Evolutionary conservation across 495 filamentous ascomycete species (phyloP), one percentile per base, ranked within the genome.

Genomic region (Penicillium samsonianum): DNA sequence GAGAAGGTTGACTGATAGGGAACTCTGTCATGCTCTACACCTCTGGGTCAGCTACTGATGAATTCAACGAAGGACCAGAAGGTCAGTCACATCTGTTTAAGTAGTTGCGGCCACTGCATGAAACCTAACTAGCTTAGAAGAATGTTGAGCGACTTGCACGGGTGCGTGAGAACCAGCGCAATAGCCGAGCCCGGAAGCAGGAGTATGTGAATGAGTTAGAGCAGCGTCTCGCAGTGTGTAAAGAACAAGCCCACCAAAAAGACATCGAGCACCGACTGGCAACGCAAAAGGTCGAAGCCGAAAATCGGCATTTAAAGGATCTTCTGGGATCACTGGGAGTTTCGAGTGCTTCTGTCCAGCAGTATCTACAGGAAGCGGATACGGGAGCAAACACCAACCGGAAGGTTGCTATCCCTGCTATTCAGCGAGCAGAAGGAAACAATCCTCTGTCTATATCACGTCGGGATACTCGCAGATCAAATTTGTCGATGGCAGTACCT

Each of bases 101-200:
- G n/a, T 26, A 19, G 16, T n/a, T 25, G 12, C 28, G 20, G 3
- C 14, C 12, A 26, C 17, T n/a, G 9, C 43, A 23, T 31, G 30
- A 35, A 47, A 22, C 45, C 60, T 69, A 51, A 70, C 61, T 51
- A 3, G n/a, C 6, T n/a, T 28, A 9, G 14, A 42, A 77, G 72
- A 61, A 71, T 50, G 28, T 60, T 22, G 69, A 74, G n/a, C 69
- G 69, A 58, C 68, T 74, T 16, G 73, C 74, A 10, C 72, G 76
- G n/a, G 65, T 78, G 45, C 81, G 90, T n/a, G 88, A 92, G 46
- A 94, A 94, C 67, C 90, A 94, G 65, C 83, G 90, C 42, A 87
- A 85, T 37, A 91, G 87, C 45, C 85, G 90, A 23, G 89, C 89
- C 12, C 78, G 86, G 22, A 83, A 84, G 57, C 91, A 89, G 72